Evolutionary conservation across 352 stramenopile species (phyloP), one percentile per base, ranked within the genome.

Genomic region (Blastocystis sp.): DNA sequence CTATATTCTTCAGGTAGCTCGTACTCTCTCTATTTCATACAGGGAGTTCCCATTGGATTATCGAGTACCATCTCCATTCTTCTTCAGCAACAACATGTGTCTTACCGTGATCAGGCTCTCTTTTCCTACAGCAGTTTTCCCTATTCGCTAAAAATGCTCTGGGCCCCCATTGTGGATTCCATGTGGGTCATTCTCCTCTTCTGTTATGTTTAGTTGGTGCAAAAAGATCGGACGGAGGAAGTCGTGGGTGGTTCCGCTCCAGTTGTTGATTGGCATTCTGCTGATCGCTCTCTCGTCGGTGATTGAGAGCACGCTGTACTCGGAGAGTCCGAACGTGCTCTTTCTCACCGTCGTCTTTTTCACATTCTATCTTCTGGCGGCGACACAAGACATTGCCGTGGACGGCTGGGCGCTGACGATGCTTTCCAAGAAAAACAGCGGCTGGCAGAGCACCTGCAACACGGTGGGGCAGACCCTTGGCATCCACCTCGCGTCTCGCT

Each of bases 301-400:
- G 42, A 85, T 85, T 44, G 75, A 85, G 63, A 36, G 29, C 14
- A 63, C 75, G 6, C 34, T 85, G 57, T 85, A 85, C 36, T 81
- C 69, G 48, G 75, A 93, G 76, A 91, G 91, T 81, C 91, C 91
- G 18, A 90, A 94, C 84, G 91, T 95, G 27, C 85, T 92, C 29
- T 92, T 92, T 87, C 89, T 95, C 86, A 95, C 92, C 36, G 87
- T 88, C 57, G 94, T 93, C 87, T 95, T 95, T 90, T 93, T 94
- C 78, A 89, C 93, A 71, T 91, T 95, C 63, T 95, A 95, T 88
- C 93, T 94, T 87, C 92, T 95, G 88, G 94, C 94, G 90, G 92
- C 92, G 7, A 95, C 92, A 54, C 92, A 85, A 76, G 92, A 95
- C 79, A 94, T 95, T 61, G 92, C 92, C 8, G 92, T 95, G 9